These are phyloP conservation scores for Suhomyces chickasaworum DNA, from an alignment of 1,139 yeast genomes.

Conservation along the genomic window DNA sequence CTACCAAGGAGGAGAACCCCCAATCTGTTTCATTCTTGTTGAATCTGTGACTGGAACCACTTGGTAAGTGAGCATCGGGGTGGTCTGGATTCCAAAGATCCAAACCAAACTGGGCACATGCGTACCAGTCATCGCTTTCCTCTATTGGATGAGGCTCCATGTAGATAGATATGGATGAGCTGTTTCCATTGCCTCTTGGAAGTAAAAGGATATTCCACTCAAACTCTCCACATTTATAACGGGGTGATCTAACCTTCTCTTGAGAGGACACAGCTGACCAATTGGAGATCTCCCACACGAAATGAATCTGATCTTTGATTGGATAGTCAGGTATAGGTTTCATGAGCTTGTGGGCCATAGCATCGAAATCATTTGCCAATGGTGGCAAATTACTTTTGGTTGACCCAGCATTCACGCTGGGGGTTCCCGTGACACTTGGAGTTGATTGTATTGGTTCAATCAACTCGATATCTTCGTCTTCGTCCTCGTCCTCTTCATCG, in stretches of 20 bases:
- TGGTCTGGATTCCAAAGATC: conserved; percentile 82
- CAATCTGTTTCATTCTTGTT: conserved; percentile 80
- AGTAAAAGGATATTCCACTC: conserved; percentile 77
- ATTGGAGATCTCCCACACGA: conserved; percentile 76
- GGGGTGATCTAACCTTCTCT: conserved; percentile 53
- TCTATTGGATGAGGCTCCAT: conserved; percentile 58
- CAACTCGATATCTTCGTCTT: conserved; percentile 10
- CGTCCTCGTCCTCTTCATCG: conserved; percentile 12
- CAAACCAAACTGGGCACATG: conserved; percentile 88
- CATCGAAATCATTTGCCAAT: conserved; percentile 35
- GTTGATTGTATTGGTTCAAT: conserved; percentile 2
- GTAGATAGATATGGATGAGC: conserved; percentile 57
- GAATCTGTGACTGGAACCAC: conserved; percentile 80
- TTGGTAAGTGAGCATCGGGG: conserved; percentile 60
- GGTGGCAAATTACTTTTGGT: conserved; percentile 18
- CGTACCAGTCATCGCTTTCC: conserved; percentile 62
- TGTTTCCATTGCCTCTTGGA: conserved; percentile 67
- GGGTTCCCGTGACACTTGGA: background rate
- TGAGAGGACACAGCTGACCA: conserved; percentile 55
- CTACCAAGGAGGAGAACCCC: conserved; percentile 88
- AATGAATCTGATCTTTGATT: conserved; percentile 38
- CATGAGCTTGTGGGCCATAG: conserved; percentile 35
- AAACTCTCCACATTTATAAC: conserved; percentile 65
- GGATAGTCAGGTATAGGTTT: conserved; percentile 50
- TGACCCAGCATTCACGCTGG: background rate